Conservation (phyloP, 202 grass and related monocot species). For the Cymbopogon flexuosus region DNA sequence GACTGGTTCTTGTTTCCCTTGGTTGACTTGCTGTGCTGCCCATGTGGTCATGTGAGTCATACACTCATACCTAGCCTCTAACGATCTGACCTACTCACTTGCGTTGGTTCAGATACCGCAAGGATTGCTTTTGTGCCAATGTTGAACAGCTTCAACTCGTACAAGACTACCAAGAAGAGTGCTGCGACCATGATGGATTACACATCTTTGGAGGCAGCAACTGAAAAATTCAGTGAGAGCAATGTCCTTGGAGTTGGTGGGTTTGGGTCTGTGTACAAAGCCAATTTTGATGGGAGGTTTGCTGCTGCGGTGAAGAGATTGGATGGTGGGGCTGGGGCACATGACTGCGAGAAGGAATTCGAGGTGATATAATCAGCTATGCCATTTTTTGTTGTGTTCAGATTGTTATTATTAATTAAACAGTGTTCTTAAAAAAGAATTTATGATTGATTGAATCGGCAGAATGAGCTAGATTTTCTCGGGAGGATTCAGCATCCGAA, state of each 20-base stretch:
- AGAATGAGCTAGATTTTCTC: slow-evolving; percentile 90
- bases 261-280: slow-evolving; percentile 83
- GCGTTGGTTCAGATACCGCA: slow-evolving; percentile 43
- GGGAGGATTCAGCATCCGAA: slow-evolving; percentile 80
- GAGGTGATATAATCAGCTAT: slow-evolving; percentile 52
- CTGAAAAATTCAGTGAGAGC: slow-evolving; percentile 66
- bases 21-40: not conserved
- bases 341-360: slow-evolving; percentile 69
- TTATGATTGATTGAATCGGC: slow-evolving; percentile 13
- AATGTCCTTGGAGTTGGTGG: slow-evolving; percentile 78
- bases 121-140: slow-evolving; percentile 64
- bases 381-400: not conserved
- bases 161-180: slow-evolving; percentile 63
- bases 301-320: slow-evolving; percentile 74
- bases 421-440: not conserved
- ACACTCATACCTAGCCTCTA: not conserved
- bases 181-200: slow-evolving; percentile 65
- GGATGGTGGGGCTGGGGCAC: slow-evolving; percentile 20
- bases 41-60: slow-evolving; percentile 20
- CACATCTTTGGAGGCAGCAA: slow-evolving; percentile 52
- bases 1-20: not conserved
- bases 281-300: slow-evolving; percentile 57
- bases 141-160: slow-evolving; percentile 71
- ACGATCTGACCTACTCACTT: not conserved
- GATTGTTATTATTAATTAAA: not conserved